Evolutionary conservation across 1,139 yeast species (phyloP), one percentile per base, ranked within the genome.

Genomic region (Candida labiduridarum): DNA sequence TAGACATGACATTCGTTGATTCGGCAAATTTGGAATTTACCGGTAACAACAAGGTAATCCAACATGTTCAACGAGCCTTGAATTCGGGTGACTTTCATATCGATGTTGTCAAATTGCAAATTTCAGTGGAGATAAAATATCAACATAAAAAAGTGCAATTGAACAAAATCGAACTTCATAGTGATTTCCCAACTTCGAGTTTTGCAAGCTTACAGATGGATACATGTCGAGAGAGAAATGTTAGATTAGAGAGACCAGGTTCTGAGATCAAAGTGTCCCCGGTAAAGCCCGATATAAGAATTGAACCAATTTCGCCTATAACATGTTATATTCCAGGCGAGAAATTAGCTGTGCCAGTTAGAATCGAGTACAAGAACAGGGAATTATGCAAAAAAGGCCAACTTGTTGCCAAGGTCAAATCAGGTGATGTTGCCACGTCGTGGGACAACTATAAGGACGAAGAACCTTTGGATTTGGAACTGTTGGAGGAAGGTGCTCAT

Each of bases 381-480:
- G 44, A 48, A 15, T 36, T 40, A 11, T 27, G 38, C 18, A 47
- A 50, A 34, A 44, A 45, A 18, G 55, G 54, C 4, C 41, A 35
- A 5, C 47, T 55, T 25, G 25, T 49, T 6, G 55, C 51, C 2
- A 49, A 45, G 36, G 47, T 55, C 14, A 52, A 49, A 31, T 45
- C 44, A 11, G 45, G 47, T 16, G 48, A 64, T 12, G 64, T 67
- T 3, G 69, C 63, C 42, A 59, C 63, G 1, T 64, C 66, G 49
- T 76, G 80, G 80, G 68, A 72, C 35, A 59, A 50, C 6, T 56
- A 69, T 47, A 76, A 76, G 54, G 81, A 76, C 53, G 81, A 76
- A 48, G 79, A 73, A 50, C 66, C 75, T 0, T 56, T 75, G 41
- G 60, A 62, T 22, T 52, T 72, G 31, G 49, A 53, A 4, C 48